These are phyloP conservation scores for Pseudopithomyces chartarum DNA, from an alignment of 2,329 filamentous ascomycete species.

Conservation along the genomic window DNA sequence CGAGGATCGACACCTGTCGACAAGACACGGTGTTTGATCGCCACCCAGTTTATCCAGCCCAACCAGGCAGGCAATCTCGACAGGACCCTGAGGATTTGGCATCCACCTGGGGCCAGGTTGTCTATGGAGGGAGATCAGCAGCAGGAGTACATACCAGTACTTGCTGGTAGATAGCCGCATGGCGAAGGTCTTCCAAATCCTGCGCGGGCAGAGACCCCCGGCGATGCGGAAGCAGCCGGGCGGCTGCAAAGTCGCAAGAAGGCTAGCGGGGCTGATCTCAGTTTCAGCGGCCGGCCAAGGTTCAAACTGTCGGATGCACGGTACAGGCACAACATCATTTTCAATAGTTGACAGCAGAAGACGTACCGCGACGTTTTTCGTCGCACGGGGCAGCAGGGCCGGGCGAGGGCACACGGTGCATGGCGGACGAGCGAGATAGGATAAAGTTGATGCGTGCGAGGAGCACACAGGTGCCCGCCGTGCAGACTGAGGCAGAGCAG, in stretches of 20 bases:
- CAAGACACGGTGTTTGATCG: not conserved
- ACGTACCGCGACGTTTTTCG: slow-evolving; percentile 1
- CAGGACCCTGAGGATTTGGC: not conserved
- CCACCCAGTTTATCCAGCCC: slow-evolving; percentile 3
- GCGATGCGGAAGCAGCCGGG: slow-evolving; percentile 11
- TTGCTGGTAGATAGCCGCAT: not conserved
- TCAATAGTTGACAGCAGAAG: slow-evolving; percentile 14
- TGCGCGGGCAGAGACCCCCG: not conserved
- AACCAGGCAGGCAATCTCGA: not conserved
- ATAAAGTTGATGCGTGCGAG: not conserved
- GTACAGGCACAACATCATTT: slow-evolving; percentile 8
- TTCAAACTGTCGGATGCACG: slow-evolving; percentile 4
- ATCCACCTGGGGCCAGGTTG: not conserved
- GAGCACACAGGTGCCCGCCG: not conserved
- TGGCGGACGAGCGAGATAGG: slow-evolving; percentile 1
- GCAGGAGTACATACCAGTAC: too few species aligned
- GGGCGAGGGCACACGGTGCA: slow-evolving; percentile 4
- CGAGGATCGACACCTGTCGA: not conserved
- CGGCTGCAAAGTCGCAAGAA: not conserved
- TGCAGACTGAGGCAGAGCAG: slow-evolving; percentile 3
- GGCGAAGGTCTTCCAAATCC: slow-evolving; percentile 1
- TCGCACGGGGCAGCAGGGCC: not conserved
- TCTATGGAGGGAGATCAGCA: too few species aligned
- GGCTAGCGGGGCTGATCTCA: slow-evolving; percentile 3
- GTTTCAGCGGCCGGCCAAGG: not conserved